Percentiles rank a stretch among this genome's conserved stretches.
phyloP scores from a whole-genome alignment of 2,329 filamentous ascomycete species.

The Colletotrichum tropicicola region DNA sequence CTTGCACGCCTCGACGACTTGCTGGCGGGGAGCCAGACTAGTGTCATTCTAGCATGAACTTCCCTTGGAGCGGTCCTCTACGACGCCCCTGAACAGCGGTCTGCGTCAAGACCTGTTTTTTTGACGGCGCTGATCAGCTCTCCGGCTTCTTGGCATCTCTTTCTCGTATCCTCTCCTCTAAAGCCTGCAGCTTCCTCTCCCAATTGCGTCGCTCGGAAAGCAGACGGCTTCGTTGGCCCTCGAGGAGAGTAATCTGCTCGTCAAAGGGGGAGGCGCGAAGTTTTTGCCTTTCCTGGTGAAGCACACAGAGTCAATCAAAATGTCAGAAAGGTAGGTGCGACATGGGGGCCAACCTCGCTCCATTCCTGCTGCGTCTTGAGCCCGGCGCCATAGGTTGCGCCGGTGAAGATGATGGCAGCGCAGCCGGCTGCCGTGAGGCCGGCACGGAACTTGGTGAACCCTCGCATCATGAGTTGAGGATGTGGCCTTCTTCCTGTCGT shows the following conservation, averaged over 20 bases:
- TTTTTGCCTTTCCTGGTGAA: constrained; percentile 40
- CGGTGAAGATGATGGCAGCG: constrained; percentile 55
- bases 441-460: constrained; percentile 34
- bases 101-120: background rate
- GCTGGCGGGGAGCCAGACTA: too few relatives aligned
- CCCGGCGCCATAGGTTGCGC: constrained; percentile 57
- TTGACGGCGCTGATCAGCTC: background rate
- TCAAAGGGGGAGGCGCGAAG: constrained; percentile 49
- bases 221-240: constrained; percentile 50
- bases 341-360: constrained; percentile 50
- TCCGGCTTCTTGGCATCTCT: constrained; percentile 37
- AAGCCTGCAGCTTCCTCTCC: constrained; percentile 51
- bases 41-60: background rate
- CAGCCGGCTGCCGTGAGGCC: constrained; percentile 50
- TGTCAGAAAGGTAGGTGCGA: too few relatives aligned
- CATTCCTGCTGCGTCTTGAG: constrained; percentile 59
- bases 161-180: constrained; percentile 49
- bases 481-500: background rate
- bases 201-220: constrained; percentile 48
- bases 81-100: background rate
- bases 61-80: background rate
- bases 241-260: constrained; percentile 55
- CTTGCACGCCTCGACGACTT: too few relatives aligned
- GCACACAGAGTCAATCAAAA: background rate
- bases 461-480: constrained; percentile 30